Evolutionary conservation across 345 rosid species (phyloP).

Genomic region (Rhizophora apiculata): DNA sequence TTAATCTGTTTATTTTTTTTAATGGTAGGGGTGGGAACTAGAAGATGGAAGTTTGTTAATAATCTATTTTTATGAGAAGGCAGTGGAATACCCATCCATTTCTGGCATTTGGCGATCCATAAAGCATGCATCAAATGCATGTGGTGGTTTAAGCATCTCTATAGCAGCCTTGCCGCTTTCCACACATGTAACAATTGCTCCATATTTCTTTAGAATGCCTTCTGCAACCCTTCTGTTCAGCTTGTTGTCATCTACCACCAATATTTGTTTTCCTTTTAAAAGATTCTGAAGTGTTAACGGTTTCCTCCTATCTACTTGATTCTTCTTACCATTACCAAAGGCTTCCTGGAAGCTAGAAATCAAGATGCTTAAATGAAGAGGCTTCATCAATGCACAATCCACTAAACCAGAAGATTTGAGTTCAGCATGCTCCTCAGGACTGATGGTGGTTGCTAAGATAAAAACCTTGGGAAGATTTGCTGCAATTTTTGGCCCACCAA

Average conservation of each 20-base stretch:
- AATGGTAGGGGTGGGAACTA: no score
- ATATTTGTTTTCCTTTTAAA: conserved; percentile 56
- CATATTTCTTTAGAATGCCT: conserved; percentile 72
- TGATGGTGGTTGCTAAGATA: conserved; percentile 47
- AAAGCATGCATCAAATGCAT: conserved; percentile 81
- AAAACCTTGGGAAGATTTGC: conserved; percentile 44
- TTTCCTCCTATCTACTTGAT: conserved; percentile 41
- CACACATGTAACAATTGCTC: conserved; percentile 80
- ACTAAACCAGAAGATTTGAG: conserved; percentile 51
- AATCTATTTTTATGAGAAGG: conserved; percentile 4
- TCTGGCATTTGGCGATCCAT: conserved; percentile 99
- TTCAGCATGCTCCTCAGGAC: conserved; percentile 39
- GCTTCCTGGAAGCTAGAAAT: conserved; percentile 71
- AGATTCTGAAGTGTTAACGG: conserved; percentile 46
- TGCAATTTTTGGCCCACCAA: conserved; percentile 22
- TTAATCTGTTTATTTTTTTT: no score
- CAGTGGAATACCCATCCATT: conserved; percentile 74
- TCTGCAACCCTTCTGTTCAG: conserved; percentile 94
- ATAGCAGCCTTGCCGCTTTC: conserved; percentile 73
- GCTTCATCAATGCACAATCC: conserved; percentile 62
- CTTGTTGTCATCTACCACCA: conserved; percentile 88
- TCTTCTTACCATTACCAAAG: conserved; percentile 54
- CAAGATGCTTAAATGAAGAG: conserved; percentile 65
- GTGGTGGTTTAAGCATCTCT: conserved; percentile 71
- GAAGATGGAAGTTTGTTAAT: no score